phyloP scores from a whole-genome alignment of 1,284 basidiomycete species.

The Athelia sp. region DNA sequence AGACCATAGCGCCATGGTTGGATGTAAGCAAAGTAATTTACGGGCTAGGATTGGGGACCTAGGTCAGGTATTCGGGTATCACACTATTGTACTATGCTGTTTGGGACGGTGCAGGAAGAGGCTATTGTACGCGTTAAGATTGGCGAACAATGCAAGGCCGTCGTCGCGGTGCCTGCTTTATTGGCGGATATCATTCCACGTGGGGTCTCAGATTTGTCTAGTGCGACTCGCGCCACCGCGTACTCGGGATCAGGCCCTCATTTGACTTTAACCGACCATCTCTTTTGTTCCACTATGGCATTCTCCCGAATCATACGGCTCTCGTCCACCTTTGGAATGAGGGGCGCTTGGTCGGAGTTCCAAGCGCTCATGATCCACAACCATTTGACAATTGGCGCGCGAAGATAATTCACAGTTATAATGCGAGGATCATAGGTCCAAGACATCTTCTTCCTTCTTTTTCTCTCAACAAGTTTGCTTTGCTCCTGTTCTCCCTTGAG shows the following conservation, averaged over 20 bases:
- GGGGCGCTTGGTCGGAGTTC: neutral
- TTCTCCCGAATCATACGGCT: no score
- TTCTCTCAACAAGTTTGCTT: constrained; percentile 7
- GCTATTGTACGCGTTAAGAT: no score
- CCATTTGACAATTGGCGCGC: neutral
- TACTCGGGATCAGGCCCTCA: no score
- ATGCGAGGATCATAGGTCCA: no score
- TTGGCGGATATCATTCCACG: no score
- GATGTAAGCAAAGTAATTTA: constrained; percentile 60
- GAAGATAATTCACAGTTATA: neutral
- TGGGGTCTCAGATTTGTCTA: no score
- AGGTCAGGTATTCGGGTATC: constrained; percentile 8
- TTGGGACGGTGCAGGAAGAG: neutral
- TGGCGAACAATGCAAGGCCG: no score
- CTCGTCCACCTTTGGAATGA: neutral
- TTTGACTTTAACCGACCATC: no score
- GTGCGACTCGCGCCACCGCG: no score
- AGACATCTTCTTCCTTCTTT: constrained; percentile 6
- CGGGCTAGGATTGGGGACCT: constrained; percentile 64
- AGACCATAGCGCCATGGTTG: constrained; percentile 74
- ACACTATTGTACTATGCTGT: neutral
- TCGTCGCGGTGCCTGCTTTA: no score
- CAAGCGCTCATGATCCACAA: neutral
- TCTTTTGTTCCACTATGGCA: no score
- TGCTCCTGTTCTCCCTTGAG: constrained; percentile 9